Conservation (phyloP, 306 rosid genomes). For the Parietaria judaica region DNA sequence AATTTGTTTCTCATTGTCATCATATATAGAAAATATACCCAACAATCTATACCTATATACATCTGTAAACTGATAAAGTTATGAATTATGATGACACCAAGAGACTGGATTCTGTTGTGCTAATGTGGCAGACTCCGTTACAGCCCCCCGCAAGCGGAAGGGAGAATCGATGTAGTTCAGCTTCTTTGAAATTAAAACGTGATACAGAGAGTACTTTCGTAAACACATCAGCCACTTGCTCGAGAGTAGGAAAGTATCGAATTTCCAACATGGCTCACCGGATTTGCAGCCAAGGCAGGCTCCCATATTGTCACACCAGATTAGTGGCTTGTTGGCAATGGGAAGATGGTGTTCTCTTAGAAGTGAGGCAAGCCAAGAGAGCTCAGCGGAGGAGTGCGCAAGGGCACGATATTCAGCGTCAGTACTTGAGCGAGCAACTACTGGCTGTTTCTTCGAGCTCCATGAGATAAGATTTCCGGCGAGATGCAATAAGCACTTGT, state of each 20-base stretch:
- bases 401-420: not conserved
- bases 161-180: not conserved
- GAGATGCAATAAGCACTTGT: not conserved
- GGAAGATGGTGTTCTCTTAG: not conserved
- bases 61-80: too few species aligned
- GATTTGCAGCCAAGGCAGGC: not conserved
- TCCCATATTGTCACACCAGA: not conserved
- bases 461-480: not conserved
- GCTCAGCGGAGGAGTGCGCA: not conserved
- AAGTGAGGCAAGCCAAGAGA: not conserved
- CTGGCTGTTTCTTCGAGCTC: too few species aligned
- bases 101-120: too few species aligned
- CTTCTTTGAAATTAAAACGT: not conserved
- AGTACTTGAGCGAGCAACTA: not conserved
- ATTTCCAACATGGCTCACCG: not conserved
- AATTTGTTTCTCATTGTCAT: too few species aligned
- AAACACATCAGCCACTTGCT: not conserved
- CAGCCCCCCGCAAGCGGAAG: too few species aligned
- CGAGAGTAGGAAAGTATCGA: not conserved
- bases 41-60: too few species aligned
- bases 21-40: too few species aligned
- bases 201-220: not conserved
- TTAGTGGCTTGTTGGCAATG: not conserved
- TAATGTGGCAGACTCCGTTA: too few species aligned
- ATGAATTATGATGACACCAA: too few species aligned